phyloP scores from a whole-genome alignment of 1,139 yeast species.

The Nakaseomyces nivariensis region DNA sequence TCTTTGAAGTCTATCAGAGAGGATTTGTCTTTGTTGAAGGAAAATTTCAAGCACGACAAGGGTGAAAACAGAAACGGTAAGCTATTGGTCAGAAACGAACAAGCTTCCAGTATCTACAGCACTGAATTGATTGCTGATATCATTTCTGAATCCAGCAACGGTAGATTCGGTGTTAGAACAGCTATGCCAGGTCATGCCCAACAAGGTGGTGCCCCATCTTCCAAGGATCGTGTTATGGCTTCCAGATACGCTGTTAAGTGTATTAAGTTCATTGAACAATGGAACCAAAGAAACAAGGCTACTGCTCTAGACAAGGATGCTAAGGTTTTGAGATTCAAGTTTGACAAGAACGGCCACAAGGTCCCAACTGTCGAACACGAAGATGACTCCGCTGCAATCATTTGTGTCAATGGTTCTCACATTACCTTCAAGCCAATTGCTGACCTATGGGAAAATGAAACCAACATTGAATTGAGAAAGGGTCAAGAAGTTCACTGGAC shows the following conservation, averaged over 20 bases:
- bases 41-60: constrained; percentile 45
- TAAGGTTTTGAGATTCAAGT: constrained; percentile 34
- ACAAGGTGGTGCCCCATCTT: constrained; percentile 94
- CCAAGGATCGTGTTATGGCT: constrained; percentile 88
- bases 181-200: constrained; percentile 98
- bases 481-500: constrained; percentile 64
- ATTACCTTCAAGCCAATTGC: constrained; percentile 47
- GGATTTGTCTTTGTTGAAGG: constrained; percentile 49
- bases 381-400: constrained; percentile 46
- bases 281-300: constrained; percentile 30
- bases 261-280: constrained; percentile 70
- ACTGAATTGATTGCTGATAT: constrained; percentile 78
- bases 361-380: constrained; percentile 33
- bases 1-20: constrained; percentile 47
- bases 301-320: constrained; percentile 27
- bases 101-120: constrained; percentile 72
- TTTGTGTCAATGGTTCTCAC: constrained; percentile 60
- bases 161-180: constrained; percentile 80
- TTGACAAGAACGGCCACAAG: constrained; percentile 32
- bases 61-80: constrained; percentile 71
- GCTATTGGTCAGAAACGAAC: constrained; percentile 72
- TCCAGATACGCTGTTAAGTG: constrained; percentile 85
- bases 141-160: constrained; percentile 64
- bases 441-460: constrained; percentile 47
- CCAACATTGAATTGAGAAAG: constrained; percentile 53